These are phyloP conservation scores for Cordyceps cicadae DNA, from an alignment of 2,329 filamentous ascomycete species.

Conservation along the genomic window DNA sequence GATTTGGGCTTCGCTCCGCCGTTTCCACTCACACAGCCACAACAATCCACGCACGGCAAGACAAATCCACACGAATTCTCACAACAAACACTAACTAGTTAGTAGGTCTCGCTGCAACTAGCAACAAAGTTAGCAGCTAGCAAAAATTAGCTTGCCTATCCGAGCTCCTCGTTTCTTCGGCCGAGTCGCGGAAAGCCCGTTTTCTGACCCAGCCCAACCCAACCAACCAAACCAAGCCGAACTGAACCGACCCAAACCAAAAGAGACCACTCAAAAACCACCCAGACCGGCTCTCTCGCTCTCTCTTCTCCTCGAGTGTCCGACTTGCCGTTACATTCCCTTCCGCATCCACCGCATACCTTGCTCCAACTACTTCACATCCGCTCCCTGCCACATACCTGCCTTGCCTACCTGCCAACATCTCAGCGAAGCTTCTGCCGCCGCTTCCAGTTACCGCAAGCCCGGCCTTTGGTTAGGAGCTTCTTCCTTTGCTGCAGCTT, in stretches of 20 bases:
- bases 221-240: background rate
- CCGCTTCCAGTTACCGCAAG: background rate
- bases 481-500: background rate
- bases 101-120: background rate
- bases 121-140: too few species aligned
- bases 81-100: background rate
- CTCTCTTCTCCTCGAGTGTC: background rate
- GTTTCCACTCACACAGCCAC: background rate
- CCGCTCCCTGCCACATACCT: too few species aligned
- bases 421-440: background rate
- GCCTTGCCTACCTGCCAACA: background rate
- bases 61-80: background rate
- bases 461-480: background rate
- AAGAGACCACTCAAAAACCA: background rate
- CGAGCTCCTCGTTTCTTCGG: background rate
- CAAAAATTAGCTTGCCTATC: background rate
- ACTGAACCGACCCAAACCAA: too few species aligned
- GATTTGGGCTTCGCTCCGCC: too few species aligned
- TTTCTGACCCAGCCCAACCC: conserved; percentile 3
- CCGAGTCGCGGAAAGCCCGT: conserved; percentile 4
- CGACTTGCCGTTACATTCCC: background rate
- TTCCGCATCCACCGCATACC: background rate
- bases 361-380: background rate
- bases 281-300: background rate
- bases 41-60: too few species aligned